phyloP scores from a whole-genome alignment of 495 filamentous ascomycete species.

The Beverwykella pulmonaria region DNA sequence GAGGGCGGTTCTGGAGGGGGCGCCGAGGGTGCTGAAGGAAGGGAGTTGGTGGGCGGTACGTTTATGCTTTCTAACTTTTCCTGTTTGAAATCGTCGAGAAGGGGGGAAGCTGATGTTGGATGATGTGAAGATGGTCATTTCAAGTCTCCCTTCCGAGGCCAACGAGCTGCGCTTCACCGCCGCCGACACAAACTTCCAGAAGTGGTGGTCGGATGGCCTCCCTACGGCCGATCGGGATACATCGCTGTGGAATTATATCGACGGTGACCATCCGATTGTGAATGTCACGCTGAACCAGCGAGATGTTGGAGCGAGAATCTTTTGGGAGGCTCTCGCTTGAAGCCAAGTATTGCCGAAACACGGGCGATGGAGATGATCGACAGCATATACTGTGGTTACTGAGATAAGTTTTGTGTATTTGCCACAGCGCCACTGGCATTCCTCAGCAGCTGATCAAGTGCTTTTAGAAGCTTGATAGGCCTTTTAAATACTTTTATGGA shows the following conservation, averaged over 20 bases:
- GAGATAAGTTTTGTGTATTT: no score
- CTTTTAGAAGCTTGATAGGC: no score
- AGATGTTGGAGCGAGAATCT: background rate
- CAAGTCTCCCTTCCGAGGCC: background rate
- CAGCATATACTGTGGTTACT: no score
- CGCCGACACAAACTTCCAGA: background rate
- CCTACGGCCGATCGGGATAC: background rate
- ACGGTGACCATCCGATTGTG: background rate
- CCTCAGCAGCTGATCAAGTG: no score
- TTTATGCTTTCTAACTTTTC: background rate
- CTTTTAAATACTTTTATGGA: no score
- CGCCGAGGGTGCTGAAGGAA: background rate
- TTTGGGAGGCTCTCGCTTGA: background rate
- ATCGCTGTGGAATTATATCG: conserved; percentile 5
- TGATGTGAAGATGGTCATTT: background rate
- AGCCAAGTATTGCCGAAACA: no score
- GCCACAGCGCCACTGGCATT: no score
- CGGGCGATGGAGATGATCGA: background rate
- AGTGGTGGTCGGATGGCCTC: background rate
- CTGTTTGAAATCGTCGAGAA: no score
- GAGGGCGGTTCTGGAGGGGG: background rate
- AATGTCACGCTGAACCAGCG: background rate
- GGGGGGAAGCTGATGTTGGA: background rate
- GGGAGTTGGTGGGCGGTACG: conserved; percentile 1
- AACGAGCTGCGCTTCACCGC: background rate